Evolutionary conservation across 768 basidiomycete species (phyloP), one percentile per base, ranked within the genome.

Genomic region (Phallus indusiatus): DNA sequence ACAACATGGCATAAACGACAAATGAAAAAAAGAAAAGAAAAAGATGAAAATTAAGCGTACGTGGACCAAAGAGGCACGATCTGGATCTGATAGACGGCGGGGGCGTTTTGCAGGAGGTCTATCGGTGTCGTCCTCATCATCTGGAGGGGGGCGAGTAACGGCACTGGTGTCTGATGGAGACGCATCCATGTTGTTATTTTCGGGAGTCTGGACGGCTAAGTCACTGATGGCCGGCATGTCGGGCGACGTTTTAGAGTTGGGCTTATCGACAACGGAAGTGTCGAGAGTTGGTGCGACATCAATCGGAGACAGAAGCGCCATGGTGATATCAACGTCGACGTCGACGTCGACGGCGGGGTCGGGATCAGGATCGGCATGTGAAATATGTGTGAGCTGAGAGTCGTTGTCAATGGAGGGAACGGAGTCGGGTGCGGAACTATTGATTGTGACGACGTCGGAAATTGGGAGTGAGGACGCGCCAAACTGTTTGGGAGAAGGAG

Each of bases 81-180:
- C 85, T 34, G 82, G 83, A 68, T 92, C 88, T 51, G 86, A 88
- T 65, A 82, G 75, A 73, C 83, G 83, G 64, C 90, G 75, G 28
- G 87, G 80, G 62, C 90, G 80, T 79, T 92, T 92, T 61, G 88
- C 86, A 28, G 90, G 90, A n/a, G 86, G 88, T 61, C 77, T 74
- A 60, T 80, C 76, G 62, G 84, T 82, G 60, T 84, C 83, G 64
- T 81, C 78, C 17, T 36, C 61, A 28, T 50, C 52, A 51, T 61
- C 60, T 12, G 62, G 62, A 20, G 54, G 36, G 12, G 54, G 54
- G 18, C 60, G 60, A n/a, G 60, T 63, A 60, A 67, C 70, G 52
- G 67, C 69, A 68, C 72, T 73, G 10, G 78, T 76, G 50, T 78
- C 76, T 0, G 68, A 69, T 7, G 73, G 60, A 18, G 49, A 54